Percentiles rank a stretch among this genome's conserved stretches.
phyloP scores from a whole-genome alignment of 2,329 filamentous ascomycete genomes.

The Pseudogymnoascus sp. region DNA sequence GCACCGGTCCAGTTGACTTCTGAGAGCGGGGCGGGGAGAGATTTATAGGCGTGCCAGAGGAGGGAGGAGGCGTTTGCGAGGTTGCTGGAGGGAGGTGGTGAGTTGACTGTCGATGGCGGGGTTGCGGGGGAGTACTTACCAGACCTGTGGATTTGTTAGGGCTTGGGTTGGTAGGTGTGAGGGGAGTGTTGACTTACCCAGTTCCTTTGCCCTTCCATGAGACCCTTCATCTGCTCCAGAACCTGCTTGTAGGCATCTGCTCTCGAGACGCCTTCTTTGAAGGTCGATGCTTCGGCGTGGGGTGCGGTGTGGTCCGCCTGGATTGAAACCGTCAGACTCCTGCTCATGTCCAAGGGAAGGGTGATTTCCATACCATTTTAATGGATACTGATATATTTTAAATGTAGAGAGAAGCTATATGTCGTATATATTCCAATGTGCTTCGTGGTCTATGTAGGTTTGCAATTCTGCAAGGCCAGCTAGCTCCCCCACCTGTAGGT shows the following conservation, averaged over 20 bases:
- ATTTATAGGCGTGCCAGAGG: slow-evolving; percentile 74
- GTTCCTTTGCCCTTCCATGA: slow-evolving; percentile 68
- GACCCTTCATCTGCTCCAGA: slow-evolving; percentile 58
- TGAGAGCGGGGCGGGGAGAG: slow-evolving; percentile 56
- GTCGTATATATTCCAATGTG: not conserved
- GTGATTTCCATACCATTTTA: not conserved
- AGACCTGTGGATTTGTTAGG: slow-evolving; percentile 31
- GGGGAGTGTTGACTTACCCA: slow-evolving; percentile 51
- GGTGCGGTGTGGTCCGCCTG: not conserved
- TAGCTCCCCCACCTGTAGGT: not conserved
- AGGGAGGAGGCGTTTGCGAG: slow-evolving; percentile 68
- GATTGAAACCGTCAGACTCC: not conserved
- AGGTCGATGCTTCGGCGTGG: slow-evolving; percentile 74
- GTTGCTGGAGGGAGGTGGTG: slow-evolving; percentile 46
- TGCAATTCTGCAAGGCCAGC: not conserved
- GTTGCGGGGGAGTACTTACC: slow-evolving; percentile 25
- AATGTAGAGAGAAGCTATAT: not conserved
- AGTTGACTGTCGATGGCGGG: not conserved
- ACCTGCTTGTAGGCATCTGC: slow-evolving; percentile 68
- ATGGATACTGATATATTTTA: not conserved
- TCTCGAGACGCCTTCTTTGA: slow-evolving; percentile 59
- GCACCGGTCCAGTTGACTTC: slow-evolving; percentile 71
- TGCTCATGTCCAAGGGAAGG: not conserved
- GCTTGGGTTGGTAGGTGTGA: not conserved
- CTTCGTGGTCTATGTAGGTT: not conserved